Conservation (phyloP, 2,329 filamentous ascomycete genomes). For the Phaeosphaeria sp. region DNA sequence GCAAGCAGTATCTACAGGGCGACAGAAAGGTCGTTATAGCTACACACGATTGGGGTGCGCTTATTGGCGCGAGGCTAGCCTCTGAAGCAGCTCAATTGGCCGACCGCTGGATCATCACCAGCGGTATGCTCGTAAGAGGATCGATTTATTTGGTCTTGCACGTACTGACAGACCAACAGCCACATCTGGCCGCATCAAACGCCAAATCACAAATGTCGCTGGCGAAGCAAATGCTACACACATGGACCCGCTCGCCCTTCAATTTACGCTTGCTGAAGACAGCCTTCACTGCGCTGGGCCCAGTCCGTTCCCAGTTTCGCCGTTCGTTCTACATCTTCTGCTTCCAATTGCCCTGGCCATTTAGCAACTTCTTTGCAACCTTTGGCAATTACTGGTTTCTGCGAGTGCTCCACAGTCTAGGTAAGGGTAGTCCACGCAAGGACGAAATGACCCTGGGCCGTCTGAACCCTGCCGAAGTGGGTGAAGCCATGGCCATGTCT, state of each 20-base stretch:
- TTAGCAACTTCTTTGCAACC: constrained; percentile 53
- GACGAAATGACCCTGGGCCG: constrained; percentile 14
- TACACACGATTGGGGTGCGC: constrained; percentile 63
- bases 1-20: constrained; percentile 50
- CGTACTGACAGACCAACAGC: constrained; percentile 36
- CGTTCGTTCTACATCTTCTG: constrained; percentile 63
- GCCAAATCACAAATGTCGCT: constrained; percentile 49
- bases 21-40: constrained; percentile 53
- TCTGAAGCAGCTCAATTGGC: constrained; percentile 63
- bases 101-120: constrained; percentile 62
- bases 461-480: constrained; percentile 35
- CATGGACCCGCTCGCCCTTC: constrained; percentile 54
- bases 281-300: constrained; percentile 52
- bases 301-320: constrained; percentile 56
- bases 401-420: constrained; percentile 48
- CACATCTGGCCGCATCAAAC: constrained; percentile 52
- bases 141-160: neutral
- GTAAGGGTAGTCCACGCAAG: constrained; percentile 37
- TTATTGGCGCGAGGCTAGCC: constrained; percentile 62
- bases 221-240: constrained; percentile 58
- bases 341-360: constrained; percentile 57
- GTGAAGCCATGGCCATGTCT: constrained; percentile 58
- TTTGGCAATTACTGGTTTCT: constrained; percentile 60
- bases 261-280: constrained; percentile 55
- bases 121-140: constrained; percentile 59